Evolutionary conservation across 305 asterid species (phyloP), one percentile per base, ranked within the genome.

Genomic region (Caryopteris hybrid): DNA sequence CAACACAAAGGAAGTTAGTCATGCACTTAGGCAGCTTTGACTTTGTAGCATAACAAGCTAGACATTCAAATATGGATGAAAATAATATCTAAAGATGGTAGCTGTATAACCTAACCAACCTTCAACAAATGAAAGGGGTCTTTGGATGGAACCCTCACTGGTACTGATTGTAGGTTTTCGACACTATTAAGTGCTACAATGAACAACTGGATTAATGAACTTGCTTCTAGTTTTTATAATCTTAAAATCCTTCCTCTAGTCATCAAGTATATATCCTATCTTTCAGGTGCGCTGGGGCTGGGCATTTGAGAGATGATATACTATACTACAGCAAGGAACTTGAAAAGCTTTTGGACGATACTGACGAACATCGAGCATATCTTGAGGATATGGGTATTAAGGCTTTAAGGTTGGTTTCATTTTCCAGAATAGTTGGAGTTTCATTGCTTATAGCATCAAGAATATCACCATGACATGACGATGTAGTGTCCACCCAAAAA

Each of bases 271-370:
- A 11, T 58, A 36, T 64, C 67, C 61, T 75, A 63, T 50, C 48
- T 78, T 76, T 48, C 70, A 93, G 97, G 88, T 91, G 99, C 80
- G 86, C 96, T 41, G 97, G 99, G 73, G 97, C 99, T 59, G 97
- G 99, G 66, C 96, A 94, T 82, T 76, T 91, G 75, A 84, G 91
- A 72, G 96, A 88, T 56, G 99, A 94, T 79, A 94, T 88, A 69
- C 79, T 89, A 46, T 71, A 82, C 79, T 86, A 86, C 77, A 64
- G 76, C 58, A 83, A 83, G 84, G 95, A 89, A 79, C 86, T 91
- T 57, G 96, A 89, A 73, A 86, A 79, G 81, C 81, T 83, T 73
- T 70, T 84, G 11, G 76, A 78, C 73, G 84, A 62, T 36, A 80
- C 78, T 50, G 96, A 88, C 58, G 96, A 94, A 74, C 86, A 73